phyloP scores from a whole-genome alignment of 2,329 filamentous ascomycete genomes.

The Pseudogymnoascus sp. region DNA sequence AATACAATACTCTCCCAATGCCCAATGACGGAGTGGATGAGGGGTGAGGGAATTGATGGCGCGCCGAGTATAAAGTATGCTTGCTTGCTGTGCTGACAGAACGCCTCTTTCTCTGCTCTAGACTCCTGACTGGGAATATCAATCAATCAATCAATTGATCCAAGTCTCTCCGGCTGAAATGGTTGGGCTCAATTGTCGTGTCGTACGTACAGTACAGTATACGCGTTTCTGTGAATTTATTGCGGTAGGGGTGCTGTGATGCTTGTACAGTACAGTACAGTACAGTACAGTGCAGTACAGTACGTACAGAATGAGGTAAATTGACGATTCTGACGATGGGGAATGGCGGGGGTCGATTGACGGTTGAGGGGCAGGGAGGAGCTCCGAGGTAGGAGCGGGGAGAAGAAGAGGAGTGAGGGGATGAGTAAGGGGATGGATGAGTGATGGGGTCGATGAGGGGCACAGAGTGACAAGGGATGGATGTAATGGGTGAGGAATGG shows the following conservation, averaged over 20 bases:
- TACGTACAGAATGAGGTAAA: not conserved
- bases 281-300: not conserved
- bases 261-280: not conserved
- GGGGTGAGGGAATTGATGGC: not conserved
- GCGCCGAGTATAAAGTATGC: no score
- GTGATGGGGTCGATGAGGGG: no score
- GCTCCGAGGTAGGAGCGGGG: not conserved
- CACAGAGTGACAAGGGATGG: not conserved
- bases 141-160: no score
- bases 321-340: not conserved
- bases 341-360: not conserved
- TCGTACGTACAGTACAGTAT: not conserved
- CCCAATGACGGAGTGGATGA: not conserved
- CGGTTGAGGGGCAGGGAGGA: not conserved
- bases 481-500: not conserved
- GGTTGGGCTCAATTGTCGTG: not conserved
- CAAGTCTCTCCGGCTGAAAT: not conserved
- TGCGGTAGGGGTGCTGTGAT: not conserved
- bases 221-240: not conserved
- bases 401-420: not conserved
- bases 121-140: not conserved
- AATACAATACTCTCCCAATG: no score
- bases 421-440: not conserved
- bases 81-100: not conserved
- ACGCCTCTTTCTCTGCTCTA: not conserved